Evolutionary conservation across 176 grass and related monocot species (phyloP).

Genomic region (Triticum monococcum): DNA sequence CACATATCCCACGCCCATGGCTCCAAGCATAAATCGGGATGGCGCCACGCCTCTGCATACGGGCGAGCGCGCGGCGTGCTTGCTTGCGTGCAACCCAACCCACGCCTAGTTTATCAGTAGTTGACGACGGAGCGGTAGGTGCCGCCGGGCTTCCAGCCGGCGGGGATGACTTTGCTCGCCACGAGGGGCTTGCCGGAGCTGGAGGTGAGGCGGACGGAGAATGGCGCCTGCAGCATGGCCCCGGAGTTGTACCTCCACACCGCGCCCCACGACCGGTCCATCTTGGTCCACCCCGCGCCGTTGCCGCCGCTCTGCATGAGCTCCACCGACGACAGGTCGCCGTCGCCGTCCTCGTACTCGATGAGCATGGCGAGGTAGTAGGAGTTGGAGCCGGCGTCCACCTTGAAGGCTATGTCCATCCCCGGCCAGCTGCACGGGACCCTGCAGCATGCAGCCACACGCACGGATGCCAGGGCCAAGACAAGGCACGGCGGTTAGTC

Average conservation of each 20-base stretch:
- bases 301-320: slow-evolving; percentile 40
- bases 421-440: slow-evolving; percentile 76
- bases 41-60: not conserved
- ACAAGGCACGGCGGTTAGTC: not conserved
- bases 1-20: slow-evolving; percentile 15
- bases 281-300: slow-evolving; percentile 23
- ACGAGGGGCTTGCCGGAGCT: slow-evolving; percentile 50
- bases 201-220: slow-evolving; percentile 59
- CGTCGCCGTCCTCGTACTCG: slow-evolving; percentile 73
- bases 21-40: slow-evolving; percentile 39
- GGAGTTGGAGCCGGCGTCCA: slow-evolving; percentile 75
- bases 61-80: not conserved
- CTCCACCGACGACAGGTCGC: slow-evolving; percentile 66
- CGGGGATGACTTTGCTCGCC: slow-evolving; percentile 46
- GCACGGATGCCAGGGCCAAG: slow-evolving; percentile 1
- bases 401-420: slow-evolving; percentile 56
- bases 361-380: slow-evolving; percentile 74
- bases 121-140: slow-evolving; percentile 60
- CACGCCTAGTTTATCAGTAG: not conserved
- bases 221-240: slow-evolving; percentile 28
- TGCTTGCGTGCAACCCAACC: not conserved
- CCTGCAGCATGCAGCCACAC: slow-evolving; percentile 38
- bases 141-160: slow-evolving; percentile 40
- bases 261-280: slow-evolving; percentile 70
- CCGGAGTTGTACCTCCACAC: slow-evolving; percentile 51